Evolutionary conservation across 2,329 filamentous ascomycete genomes (phyloP).

Genomic region (Stagonosporopsis cucurbitacearum): DNA sequence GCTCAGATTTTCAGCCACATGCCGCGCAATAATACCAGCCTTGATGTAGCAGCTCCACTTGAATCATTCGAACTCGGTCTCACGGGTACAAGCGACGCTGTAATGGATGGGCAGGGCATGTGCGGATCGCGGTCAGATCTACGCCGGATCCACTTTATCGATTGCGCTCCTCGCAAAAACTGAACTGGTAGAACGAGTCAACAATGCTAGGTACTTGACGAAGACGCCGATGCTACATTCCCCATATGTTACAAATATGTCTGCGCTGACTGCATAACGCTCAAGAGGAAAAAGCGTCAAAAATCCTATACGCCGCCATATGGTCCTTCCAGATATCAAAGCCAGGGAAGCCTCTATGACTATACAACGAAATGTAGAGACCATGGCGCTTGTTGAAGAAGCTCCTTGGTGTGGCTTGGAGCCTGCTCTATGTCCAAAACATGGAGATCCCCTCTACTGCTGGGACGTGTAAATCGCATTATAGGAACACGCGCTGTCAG

Average conservation of each 20-base stretch:
- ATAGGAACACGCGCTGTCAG: constrained; percentile 6
- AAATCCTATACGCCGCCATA: constrained; percentile 36
- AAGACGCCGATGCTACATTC: constrained; percentile 28
- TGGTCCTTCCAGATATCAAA: constrained; percentile 31
- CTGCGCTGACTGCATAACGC: constrained; percentile 33
- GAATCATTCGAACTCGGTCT: not conserved
- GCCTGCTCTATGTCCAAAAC: constrained; percentile 25
- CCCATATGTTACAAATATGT: constrained; percentile 42
- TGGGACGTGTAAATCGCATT: constrained; percentile 22
- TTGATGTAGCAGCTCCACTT: not conserved
- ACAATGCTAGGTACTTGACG: constrained; percentile 6
- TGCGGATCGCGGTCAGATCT: constrained; percentile 30
- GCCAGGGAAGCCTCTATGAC: constrained; percentile 36
- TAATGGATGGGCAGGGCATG: constrained; percentile 27
- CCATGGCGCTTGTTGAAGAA: constrained; percentile 23
- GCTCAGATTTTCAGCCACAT: constrained; percentile 13
- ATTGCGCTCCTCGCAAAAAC: constrained; percentile 37
- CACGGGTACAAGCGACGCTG: constrained; percentile 2
- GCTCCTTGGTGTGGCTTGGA: constrained; percentile 23
- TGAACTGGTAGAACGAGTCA: not conserved
- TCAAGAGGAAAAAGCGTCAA: constrained; percentile 30
- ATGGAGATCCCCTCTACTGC: constrained; percentile 19
- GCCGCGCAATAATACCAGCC: not conserved
- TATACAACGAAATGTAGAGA: constrained; percentile 34
- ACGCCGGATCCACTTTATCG: constrained; percentile 35